Conservation (phyloP, 495 filamentous ascomycete species). For the Penicillium silybi region DNA sequence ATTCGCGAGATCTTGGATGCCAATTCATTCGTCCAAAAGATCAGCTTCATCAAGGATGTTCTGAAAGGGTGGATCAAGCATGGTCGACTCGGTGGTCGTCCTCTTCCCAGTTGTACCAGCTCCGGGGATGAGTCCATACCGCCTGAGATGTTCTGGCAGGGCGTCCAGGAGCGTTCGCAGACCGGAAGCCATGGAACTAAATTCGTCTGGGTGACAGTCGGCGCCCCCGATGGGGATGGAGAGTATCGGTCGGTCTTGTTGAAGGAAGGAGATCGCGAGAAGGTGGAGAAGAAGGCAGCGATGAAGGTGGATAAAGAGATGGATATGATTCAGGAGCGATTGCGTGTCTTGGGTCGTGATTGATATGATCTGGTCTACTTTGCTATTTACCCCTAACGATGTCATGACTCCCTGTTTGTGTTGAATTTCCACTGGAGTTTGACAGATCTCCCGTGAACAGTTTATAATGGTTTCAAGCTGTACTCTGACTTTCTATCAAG, state of each 20-base stretch:
- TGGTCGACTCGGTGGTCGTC: slow-evolving; percentile 60
- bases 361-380: slow-evolving; percentile 3
- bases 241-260: slow-evolving; percentile 42
- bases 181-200: slow-evolving; percentile 57
- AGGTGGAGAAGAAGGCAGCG: slow-evolving; percentile 10
- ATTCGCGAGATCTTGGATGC: slow-evolving; percentile 62
- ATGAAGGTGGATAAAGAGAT: slow-evolving; percentile 29
- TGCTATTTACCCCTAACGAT: slow-evolving; percentile 25
- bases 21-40: slow-evolving; percentile 76
- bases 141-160: slow-evolving; percentile 61
- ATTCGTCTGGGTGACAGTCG: slow-evolving; percentile 81
- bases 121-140: slow-evolving; percentile 40
- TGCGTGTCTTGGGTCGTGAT: slow-evolving; percentile 29
- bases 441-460: not conserved
- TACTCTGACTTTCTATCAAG: not conserved
- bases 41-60: slow-evolving; percentile 67
- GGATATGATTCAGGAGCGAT: slow-evolving; percentile 32
- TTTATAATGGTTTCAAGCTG: not conserved
- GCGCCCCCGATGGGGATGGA: slow-evolving; percentile 69
- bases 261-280: slow-evolving; percentile 22
- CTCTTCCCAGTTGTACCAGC: slow-evolving; percentile 4
- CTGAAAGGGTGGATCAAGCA: slow-evolving; percentile 69
- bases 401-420: slow-evolving; percentile 18
- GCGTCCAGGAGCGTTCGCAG: slow-evolving; percentile 51
- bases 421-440: not conserved